Base-by-base conservation (phyloP, 176 grass and related monocot species). In the Rhynchospora tenuis region DNA sequence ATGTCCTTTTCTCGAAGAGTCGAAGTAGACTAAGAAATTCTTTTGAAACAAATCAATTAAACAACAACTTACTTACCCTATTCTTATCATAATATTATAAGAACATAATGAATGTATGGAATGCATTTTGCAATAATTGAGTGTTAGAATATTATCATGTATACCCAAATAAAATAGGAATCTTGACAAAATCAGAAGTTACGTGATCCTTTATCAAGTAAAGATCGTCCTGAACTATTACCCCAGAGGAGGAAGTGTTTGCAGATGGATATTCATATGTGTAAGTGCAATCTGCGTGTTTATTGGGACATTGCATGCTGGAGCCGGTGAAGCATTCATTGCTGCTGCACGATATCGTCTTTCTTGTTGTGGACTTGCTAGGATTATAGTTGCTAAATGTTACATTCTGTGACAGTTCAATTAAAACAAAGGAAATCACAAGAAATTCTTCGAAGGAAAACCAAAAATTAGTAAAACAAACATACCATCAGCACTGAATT, bases 161-260 rank as follows among this genome's bases (percentile, higher is more conserved):
- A 11, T 80, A 98, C 84, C 96, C 96, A 19, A 98, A 88, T 45
- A 98, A 62, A 69, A 98, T 59, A 54, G 80, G n/a, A 2, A 91
- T 85, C 43, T 63, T 1, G 80, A 95, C 12, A 27, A 70, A 7
- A 31, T 85, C n/a, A 17, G 81, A 47, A 24, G 13, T 42, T 8
- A 9, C 29, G 1, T 20, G 61, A 26, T 93, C 73, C 2, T 82
- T 81, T 64, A 55, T 67, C 51, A 99, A 79, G 88, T 95, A 84
- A 45, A 99, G 23, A 43, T 86, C 55, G 82, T 98, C 96, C 83
- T 95, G 69, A 4, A 98, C 88, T 46, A 98, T 71, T 56, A 87
- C 83, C 7, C 96, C 96, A 42, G 88, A 87, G 66, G 96, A 91
- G 54, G 93, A 93, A 20, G 89, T 90, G 73, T 90, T 94, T 8